Evolutionary conservation across 2,329 filamentous ascomycete genomes (phyloP).

Genomic region (Macrophomina phaseolina): DNA sequence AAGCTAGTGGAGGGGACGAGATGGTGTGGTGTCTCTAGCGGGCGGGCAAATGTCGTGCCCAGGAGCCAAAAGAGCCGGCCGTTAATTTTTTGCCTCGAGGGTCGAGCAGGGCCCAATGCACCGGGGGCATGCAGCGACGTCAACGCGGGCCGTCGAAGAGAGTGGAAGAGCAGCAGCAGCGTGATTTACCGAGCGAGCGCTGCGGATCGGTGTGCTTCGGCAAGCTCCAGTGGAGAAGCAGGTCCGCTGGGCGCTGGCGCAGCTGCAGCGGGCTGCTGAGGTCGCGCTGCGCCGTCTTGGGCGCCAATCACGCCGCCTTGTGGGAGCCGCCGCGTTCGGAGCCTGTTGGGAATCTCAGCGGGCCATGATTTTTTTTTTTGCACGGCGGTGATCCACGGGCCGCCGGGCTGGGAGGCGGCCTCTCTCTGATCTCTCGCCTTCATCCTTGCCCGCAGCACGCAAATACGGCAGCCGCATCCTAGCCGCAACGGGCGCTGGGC

Average conservation of each 20-base stretch:
- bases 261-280: conserved; percentile 6
- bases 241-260: conserved; percentile 12
- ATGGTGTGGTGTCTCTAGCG: conserved; percentile 24
- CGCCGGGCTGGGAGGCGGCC: background rate
- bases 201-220: conserved; percentile 26
- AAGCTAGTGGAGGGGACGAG: conserved; percentile 21
- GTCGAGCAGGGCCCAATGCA: conserved; percentile 25
- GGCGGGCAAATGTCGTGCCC: conserved; percentile 13
- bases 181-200: conserved; percentile 24
- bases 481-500: conserved; percentile 12
- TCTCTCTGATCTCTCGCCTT: background rate
- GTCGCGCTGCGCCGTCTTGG: conserved; percentile 8
- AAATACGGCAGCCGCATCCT: conserved; percentile 16
- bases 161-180: conserved; percentile 20
- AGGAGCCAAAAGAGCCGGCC: conserved; percentile 14
- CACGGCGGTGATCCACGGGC: conserved; percentile 16
- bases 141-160: conserved; percentile 25
- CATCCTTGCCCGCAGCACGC: background rate
- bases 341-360: conserved; percentile 21
- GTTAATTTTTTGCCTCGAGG: conserved; percentile 24
- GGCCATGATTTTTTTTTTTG: background rate
- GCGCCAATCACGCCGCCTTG: conserved; percentile 12
- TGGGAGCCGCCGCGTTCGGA: conserved; percentile 8
- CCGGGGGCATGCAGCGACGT: conserved; percentile 20
- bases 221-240: conserved; percentile 27